These are phyloP conservation scores for Pisolithus sp. DNA, from an alignment of 768 basidiomycete genomes.

Conservation along the genomic window DNA sequence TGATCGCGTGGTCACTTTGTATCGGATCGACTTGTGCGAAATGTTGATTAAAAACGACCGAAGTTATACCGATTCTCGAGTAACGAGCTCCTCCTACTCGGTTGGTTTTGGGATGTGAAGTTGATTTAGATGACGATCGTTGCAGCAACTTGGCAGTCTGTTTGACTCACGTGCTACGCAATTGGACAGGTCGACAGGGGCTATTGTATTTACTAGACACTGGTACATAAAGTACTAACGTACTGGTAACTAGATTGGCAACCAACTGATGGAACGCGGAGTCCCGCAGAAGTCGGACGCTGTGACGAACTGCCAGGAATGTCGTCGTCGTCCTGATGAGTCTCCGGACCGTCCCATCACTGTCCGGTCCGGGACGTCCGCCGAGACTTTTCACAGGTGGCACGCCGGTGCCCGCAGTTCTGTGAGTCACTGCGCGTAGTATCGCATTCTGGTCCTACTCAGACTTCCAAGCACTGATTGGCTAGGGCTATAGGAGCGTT, in stretches of 20 bases:
- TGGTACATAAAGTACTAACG: too few relatives aligned
- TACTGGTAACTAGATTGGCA: too few relatives aligned
- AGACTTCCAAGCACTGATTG: neutral
- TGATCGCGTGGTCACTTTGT: slow-evolving; percentile 7
- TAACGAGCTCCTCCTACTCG: neutral
- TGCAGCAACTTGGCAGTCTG: neutral
- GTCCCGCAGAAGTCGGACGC: too few relatives aligned
- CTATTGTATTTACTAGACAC: neutral
- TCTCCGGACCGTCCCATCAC: too few relatives aligned
- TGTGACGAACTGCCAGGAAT: too few relatives aligned
- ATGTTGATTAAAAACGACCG: neutral
- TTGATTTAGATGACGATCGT: neutral
- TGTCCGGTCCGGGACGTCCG: too few relatives aligned
- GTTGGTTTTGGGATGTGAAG: neutral
- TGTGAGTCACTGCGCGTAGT: neutral
- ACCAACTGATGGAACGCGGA: too few relatives aligned
- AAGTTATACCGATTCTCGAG: neutral
- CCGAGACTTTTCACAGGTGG: too few relatives aligned
- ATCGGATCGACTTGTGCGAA: neutral
- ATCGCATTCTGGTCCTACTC: neutral
- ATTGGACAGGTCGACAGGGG: neutral
- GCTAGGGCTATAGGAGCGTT: slow-evolving; percentile 33
- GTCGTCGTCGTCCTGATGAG: too few relatives aligned
- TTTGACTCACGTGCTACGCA: neutral
- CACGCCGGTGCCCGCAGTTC: too few relatives aligned